These are phyloP conservation scores for Blastobotrys robertii DNA, from an alignment of 805 yeast genomes.

Conservation along the genomic window DNA sequence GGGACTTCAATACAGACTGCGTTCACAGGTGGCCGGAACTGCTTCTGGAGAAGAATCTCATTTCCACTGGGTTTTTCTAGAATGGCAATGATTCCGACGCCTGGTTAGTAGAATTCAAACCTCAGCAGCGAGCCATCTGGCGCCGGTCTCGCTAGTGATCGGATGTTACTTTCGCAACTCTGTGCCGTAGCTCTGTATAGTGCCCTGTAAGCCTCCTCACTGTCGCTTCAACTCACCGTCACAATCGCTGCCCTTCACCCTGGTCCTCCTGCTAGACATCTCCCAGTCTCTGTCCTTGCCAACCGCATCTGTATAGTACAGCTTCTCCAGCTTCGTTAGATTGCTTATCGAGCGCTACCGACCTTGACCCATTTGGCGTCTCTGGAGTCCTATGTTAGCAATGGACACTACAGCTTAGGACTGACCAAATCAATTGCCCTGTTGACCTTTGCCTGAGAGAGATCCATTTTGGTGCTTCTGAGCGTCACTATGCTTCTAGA, in stretches of 20 bases:
- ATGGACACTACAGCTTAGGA: not conserved
- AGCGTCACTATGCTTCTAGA: not conserved
- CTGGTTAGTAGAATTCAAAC: no score
- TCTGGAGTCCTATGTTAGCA: slow-evolving; percentile 21
- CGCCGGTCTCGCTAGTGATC: no score
- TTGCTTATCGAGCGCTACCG: slow-evolving; percentile 9
- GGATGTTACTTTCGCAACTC: no score
- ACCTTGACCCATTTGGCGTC: slow-evolving; percentile 58
- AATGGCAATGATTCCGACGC: slow-evolving; percentile 76
- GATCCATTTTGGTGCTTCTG: slow-evolving; percentile 6
- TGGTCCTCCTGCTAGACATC: slow-evolving; percentile 71
- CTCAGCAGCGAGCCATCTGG: no score
- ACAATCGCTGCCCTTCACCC: slow-evolving; percentile 48
- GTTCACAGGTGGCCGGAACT: slow-evolving; percentile 85
- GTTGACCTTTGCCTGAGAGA: slow-evolving; percentile 23
- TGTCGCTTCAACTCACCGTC: slow-evolving; percentile 44
- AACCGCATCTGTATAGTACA: slow-evolving; percentile 33
- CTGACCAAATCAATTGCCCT: slow-evolving; percentile 16
- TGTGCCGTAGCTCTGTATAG: no score
- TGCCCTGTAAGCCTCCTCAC: not conserved
- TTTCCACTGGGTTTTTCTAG: slow-evolving; percentile 43
- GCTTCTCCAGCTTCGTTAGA: slow-evolving; percentile 25
- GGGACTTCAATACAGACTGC: slow-evolving; percentile 90
- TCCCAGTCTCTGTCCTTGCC: slow-evolving; percentile 73
- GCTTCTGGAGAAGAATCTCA: slow-evolving; percentile 65